These are phyloP conservation scores for Boletus pseudo-olivaceus DNA, from an alignment of 768 basidiomycete species.

Conservation along the genomic window DNA sequence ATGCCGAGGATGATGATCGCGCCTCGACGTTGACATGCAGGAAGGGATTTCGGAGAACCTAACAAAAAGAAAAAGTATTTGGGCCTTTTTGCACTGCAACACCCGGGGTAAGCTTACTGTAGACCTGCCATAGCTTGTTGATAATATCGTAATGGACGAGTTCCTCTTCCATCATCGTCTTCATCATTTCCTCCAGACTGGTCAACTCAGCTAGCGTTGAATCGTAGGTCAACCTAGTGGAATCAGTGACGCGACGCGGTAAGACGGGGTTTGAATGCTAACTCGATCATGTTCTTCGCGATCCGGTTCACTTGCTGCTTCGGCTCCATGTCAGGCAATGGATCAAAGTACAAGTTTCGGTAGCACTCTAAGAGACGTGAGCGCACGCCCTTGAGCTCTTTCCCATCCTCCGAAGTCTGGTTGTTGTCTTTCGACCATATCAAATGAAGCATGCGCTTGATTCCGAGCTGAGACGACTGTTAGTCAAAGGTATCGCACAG, in stretches of 20 bases:
- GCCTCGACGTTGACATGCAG: conserved; percentile 83
- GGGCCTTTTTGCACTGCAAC: neutral
- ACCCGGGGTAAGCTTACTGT: conserved; percentile 54
- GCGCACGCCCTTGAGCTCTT: conserved; percentile 84
- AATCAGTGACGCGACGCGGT: neutral
- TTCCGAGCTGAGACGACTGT: conserved; percentile 55
- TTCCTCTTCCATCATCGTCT: conserved; percentile 90
- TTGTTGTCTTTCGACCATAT: conserved; percentile 96
- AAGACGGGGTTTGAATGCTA: conserved; percentile 19
- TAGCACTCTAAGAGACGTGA: conserved; percentile 89
- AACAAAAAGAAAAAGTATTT: neutral
- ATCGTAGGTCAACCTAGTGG: conserved; percentile 75
- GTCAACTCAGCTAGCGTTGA: conserved; percentile 94
- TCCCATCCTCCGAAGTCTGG: conserved; percentile 68
- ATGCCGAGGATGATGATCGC: conserved; percentile 97
- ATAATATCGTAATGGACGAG: conserved; percentile 83
- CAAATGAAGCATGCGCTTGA: conserved; percentile 95
- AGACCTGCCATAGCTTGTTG: conserved; percentile 92
- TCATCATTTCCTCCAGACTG: conserved; percentile 94
- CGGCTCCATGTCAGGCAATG: conserved; percentile 64
- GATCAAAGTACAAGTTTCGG: conserved; percentile 83
- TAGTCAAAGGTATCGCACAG: neutral
- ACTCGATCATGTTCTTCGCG: conserved; percentile 98
- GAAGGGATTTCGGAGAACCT: conserved; percentile 77
- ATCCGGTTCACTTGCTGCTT: conserved; percentile 90